Base-by-base conservation (phyloP, 768 basidiomycete species). In the Clitopilus passeckerianus region DNA sequence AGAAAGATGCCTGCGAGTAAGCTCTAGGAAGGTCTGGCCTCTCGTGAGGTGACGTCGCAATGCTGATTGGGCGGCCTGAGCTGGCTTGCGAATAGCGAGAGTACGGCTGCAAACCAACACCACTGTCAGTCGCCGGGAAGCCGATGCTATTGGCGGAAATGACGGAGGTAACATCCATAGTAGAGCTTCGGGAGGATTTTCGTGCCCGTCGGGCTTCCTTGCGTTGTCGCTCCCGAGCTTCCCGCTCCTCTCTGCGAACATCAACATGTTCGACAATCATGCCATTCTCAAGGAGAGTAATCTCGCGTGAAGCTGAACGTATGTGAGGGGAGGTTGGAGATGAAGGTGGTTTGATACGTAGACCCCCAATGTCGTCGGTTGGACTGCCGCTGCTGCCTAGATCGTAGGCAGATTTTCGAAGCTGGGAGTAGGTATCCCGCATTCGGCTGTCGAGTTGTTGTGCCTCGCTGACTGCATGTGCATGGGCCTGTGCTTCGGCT, bases 211-310 rank as follows among this genome's bases (percentile, higher is more conserved):
- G 84, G 64, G 89, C 91, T 61, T 91, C 87, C 65, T 79, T 86
- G 60, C 83, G 83, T 59, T 80, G 78, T 24, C 89, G 85, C 46
- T 90, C 87, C 46, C 83, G 81, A 35, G 86, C 89, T 63, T 91
- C 90, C 59, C 76, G 82, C 70, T 91, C 91, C 71, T 92, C 91
- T 62, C 79, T 86, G 33, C 86, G 84, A 18, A 95, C 84, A 70
- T 95, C 84, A 35, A 95, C 89, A 61, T 91, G 89, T 65, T 95
- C 93, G 7, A 94, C 87, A 56, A 93, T 90, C 80, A 95, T 86
- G 2, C 92, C 92, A 63, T 91, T 94, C 71, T 93, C 89, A 20
- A 95, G 81, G 9, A 95, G 75, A 0, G 91, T 91, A 14, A 91
- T 80, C 58, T 93, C 89, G 34, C 89, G 82, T 41, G 86, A 85